Evolutionary conservation across 768 basidiomycete genomes (phyloP), one percentile per base, ranked within the genome.

Genomic region (Panaeolus papilionaceus): DNA sequence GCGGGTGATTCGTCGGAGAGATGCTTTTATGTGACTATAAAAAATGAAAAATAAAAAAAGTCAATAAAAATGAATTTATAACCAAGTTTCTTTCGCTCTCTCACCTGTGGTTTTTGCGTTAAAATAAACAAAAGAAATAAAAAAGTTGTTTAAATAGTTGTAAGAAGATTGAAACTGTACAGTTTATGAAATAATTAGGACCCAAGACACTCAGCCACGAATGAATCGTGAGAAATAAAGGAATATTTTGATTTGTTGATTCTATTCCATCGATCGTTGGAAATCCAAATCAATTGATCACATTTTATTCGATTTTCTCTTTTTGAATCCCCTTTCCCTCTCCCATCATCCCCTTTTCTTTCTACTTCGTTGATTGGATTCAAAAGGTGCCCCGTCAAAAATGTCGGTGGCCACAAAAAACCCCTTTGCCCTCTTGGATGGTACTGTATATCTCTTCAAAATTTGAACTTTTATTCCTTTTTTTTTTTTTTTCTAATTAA

Each of bases 381-480:
- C 66, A 67, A 76, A 84, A 84, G 81, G 79, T 84, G 86, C 88
- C 85, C 88, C 88, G 86, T 84, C 86, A 81, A 88, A 80, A 76
- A 94, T 95, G 92, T 93, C 93, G 92, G 92, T 94, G 88, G 93
- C 91, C 83, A 89, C 89, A 77, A 89, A 83, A 88, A 94, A 94
- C 83, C 90, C 90, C 72, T 95, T 94, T 83, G 88, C 92, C 79
- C 75, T 94, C 81, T 84, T 94, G 79, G 89, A 90, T 78, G 91
- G 92, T 93, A 72, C 68, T 83, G 86, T 62, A 61, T 9, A 49
- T 51, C 37, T 54, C 61, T 65, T 67, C 70, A 16, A 68, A n/a
- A 54, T 70, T 67, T 37, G 45, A 26, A 64, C 73, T 63, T 71
- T 68, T 67, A 68, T 66, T 67, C n/a, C 67, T 62, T 66, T 65